Evolutionary conservation across 1,139 yeast genomes (phyloP).

Genomic region (Meyerozyma guilliermondii): DNA sequence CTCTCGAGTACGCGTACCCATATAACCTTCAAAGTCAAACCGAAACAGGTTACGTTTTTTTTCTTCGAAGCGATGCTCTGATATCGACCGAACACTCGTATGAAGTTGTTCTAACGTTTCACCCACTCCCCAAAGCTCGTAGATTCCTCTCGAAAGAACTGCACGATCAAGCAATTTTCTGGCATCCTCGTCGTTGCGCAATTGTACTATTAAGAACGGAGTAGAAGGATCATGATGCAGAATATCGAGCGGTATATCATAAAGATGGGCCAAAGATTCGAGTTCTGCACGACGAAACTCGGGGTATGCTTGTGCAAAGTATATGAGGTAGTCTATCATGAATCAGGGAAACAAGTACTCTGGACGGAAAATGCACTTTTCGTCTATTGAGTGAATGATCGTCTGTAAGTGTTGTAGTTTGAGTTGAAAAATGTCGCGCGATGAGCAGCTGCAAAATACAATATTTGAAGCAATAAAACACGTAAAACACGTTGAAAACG

Average conservation of each 20-base stretch:
- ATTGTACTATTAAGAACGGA: constrained; percentile 69
- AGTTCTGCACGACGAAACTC: constrained; percentile 78
- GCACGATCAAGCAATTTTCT: constrained; percentile 58
- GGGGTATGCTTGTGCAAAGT: constrained; percentile 81
- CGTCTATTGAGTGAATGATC: no score
- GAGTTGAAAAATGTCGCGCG: constrained; percentile 1
- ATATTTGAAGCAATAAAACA: no score
- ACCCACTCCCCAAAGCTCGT: constrained; percentile 84
- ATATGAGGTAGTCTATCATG: constrained; percentile 62
- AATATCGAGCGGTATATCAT: constrained; percentile 55
- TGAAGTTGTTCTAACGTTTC: constrained; percentile 53
- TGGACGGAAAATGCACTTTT: background rate
- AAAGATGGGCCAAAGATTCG: constrained; percentile 71
- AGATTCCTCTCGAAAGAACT: constrained; percentile 67
- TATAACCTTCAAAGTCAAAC: constrained; percentile 74
- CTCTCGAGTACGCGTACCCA: constrained; percentile 54
- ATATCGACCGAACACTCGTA: constrained; percentile 35
- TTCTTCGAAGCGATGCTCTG: constrained; percentile 20
- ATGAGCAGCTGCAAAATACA: constrained; percentile 1
- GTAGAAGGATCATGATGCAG: constrained; percentile 49
- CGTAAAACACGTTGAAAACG: background rate
- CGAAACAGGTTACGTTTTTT: constrained; percentile 57
- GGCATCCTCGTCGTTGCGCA: constrained; percentile 68
- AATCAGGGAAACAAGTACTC: background rate
- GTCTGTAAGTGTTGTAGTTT: no score